Evolutionary conservation across 331 rosid species (phyloP), one percentile per base, ranked within the genome.

Genomic region (Arachis monticola): DNA sequence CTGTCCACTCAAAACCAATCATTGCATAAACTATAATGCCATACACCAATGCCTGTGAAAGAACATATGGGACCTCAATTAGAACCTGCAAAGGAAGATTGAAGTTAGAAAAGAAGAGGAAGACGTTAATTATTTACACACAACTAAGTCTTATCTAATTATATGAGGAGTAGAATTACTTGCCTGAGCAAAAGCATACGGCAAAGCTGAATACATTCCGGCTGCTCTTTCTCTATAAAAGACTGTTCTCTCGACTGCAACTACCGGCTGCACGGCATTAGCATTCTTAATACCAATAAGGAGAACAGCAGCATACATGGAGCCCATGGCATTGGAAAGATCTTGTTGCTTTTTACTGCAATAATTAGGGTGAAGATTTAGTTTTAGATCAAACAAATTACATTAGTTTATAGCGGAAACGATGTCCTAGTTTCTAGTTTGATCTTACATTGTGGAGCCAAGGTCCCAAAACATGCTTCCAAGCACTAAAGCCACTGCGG

Each of bases 401-500:
- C 57, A 70, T 6, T 17, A 64, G 61, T 22, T 75, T 35, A 72
- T 69, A 81, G 77, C 50, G 9, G 57, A 46, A 59, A 41, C 27
- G 22, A 46, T 47, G 17, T 64, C 22, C 22, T 42, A 13, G 14
- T 22, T 67, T 44, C 45, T 0, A 7, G 13, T 35, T 62, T 48
- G 8, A 31, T 62, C 87, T 79, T 75, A 88, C 92, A 65, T 74
- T 80, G 86, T 88, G 74, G 88, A 60, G 79, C 88, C 92, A 30
- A 88, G 82, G 78, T 86, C 63, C 92, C 92, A 88, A 76, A 88
- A 88, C 86, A 88, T 86, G 77, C 88, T 83, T 44, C 92, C 92
- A n/a, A 88, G 78, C 78, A 80, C 10, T 12, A 80, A 14, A 32
- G 85, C 85, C 42, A 84, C 80, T 22, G 75, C 2, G 8, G 83